Conservation (phyloP, 768 basidiomycete genomes). For the Pleurotus ostreatus region DNA sequence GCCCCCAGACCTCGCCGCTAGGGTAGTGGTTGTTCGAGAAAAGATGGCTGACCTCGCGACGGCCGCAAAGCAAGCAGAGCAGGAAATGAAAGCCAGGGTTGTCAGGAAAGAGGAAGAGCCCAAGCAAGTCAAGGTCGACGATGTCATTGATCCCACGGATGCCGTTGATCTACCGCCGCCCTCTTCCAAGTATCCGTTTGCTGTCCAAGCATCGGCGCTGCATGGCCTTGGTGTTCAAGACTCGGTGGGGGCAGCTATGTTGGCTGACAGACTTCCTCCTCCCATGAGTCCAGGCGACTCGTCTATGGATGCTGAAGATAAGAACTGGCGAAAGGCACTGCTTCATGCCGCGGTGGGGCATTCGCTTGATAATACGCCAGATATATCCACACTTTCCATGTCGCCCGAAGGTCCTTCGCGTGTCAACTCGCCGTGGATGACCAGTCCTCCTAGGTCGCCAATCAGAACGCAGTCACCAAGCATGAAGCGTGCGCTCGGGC, state of each 20-base stretch:
- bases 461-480: slow-evolving; percentile 17
- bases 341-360: slow-evolving; percentile 76
- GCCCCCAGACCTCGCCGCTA: slow-evolving; percentile 39
- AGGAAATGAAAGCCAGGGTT: slow-evolving; percentile 59
- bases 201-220: slow-evolving; percentile 69
- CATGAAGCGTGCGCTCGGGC: slow-evolving; percentile 32
- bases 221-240: slow-evolving; percentile 72
- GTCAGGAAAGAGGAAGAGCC: slow-evolving; percentile 42
- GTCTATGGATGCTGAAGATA: slow-evolving; percentile 50
- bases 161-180: slow-evolving; percentile 75
- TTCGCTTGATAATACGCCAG: slow-evolving; percentile 58
- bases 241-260: slow-evolving; percentile 69
- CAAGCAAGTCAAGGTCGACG: slow-evolving; percentile 36
- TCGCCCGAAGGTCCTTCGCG: slow-evolving; percentile 35
- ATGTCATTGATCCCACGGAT: slow-evolving; percentile 79
- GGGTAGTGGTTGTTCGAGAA: slow-evolving; percentile 83
- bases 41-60: slow-evolving; percentile 66
- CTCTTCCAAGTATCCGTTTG: slow-evolving; percentile 65
- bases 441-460: slow-evolving; percentile 10
- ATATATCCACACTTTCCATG: slow-evolving; percentile 43
- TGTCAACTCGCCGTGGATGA: slow-evolving; percentile 25
- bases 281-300: slow-evolving; percentile 59
- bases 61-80: slow-evolving; percentile 74
- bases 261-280: slow-evolving; percentile 72
- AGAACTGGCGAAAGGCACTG: slow-evolving; percentile 68